phyloP scores from a whole-genome alignment of 176 grass and related monocot genomes.

The Hordeum marinum region DNA sequence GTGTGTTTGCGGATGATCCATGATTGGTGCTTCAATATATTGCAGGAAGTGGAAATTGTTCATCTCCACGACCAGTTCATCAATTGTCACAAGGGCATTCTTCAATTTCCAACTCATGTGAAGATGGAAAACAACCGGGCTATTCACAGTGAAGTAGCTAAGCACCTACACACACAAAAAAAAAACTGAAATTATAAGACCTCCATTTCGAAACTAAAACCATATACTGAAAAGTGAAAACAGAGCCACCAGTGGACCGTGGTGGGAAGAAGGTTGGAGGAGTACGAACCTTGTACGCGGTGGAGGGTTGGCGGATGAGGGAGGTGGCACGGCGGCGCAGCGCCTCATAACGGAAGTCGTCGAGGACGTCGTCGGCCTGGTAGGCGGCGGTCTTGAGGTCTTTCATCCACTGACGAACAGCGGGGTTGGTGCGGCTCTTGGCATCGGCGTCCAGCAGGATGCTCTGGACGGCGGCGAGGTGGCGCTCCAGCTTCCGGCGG shows the following conservation, averaged over 20 bases:
- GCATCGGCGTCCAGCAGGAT: no score
- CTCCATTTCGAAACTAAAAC: no score
- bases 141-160: no score
- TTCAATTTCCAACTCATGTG: not conserved
- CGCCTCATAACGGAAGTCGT: not conserved
- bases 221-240: no score
- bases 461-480: no score
- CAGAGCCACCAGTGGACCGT: no score
- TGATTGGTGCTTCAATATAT: fast-evolving
- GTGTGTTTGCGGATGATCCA: no score
- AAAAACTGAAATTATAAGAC: not conserved
- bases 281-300: not conserved
- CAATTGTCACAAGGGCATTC: not conserved
- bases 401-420: not conserved
- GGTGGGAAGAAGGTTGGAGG: no score
- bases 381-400: not conserved
- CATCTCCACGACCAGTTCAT: not conserved
- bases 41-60: no score
- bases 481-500: no score
- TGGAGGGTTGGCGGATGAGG: not conserved
- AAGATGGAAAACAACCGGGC: not conserved
- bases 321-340: not conserved
- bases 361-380: not conserved
- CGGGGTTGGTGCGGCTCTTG: no score
- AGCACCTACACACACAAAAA: no score